Evolutionary conservation across 352 stramenopile genomes (phyloP), one percentile per base, ranked within the genome.

Genomic region (Phytophthora palmivora): DNA sequence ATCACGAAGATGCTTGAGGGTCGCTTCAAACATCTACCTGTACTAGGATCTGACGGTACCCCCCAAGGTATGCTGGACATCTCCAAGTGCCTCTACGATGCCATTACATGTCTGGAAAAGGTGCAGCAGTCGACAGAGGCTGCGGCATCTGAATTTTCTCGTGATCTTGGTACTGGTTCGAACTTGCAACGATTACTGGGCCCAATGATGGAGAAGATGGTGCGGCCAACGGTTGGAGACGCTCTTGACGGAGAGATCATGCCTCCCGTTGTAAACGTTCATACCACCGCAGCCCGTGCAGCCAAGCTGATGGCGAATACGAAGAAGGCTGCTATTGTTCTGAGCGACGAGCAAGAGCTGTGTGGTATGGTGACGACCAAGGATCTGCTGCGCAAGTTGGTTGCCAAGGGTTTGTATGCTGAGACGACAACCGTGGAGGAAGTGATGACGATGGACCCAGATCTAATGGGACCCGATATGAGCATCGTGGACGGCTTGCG

Each of bases 191-290:
- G 84, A 8, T 39, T 94, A 32, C 66, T 96, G 1, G 85, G 87
- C 2, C 85, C 87, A 15, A 94, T 94, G 84, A 95, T 95, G 80
- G 86, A 95, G 58, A 91, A 94, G 51, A 96, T 96, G 87, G 84
- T 92, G 42, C 83, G 86, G 6, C 88, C 88, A 30, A 96, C 88
- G 0, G 87, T 96, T 15, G 79, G 82, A 36, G 79, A 87, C 24
- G 88, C 88, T 0, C 67, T 96, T 5, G 88, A 96, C 51, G 87
- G 87, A 2, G 87, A 95, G 36, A 65, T 82, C 12, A 91, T 87
- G 52, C 88, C 88, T 18, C 88, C 88, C 1, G 78, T 96, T 12
- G 76, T 96, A 16, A 73, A 87, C 46, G 54, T 91, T 19, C 79
- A 84, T 15, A 95, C 86, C 15, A 88, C 71, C 1, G 86, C 92